A percentile compares a stretch with the other conserved stretches of the same genome.
Conservation (phyloP, 2,329 filamentous ascomycete species). For the Penicillium thymicola region DNA sequence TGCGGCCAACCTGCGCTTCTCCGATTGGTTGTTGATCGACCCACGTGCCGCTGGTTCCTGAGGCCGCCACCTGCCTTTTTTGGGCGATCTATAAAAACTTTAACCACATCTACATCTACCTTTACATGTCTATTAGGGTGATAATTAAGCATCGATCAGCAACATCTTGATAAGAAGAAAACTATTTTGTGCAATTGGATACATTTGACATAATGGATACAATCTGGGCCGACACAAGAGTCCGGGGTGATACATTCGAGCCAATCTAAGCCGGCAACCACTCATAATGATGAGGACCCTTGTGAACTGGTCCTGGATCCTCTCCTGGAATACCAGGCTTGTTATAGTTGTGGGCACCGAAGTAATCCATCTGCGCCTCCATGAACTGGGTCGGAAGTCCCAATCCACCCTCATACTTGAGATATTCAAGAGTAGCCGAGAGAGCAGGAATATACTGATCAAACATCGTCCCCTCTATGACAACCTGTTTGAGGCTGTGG, state of each 20-base stretch:
- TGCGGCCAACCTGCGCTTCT: conserved; percentile 8
- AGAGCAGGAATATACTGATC: conserved; percentile 62
- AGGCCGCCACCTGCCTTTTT: conserved; percentile 18
- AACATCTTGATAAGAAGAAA: neutral
- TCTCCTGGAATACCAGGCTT: conserved; percentile 50
- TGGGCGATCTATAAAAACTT: conserved; percentile 3
- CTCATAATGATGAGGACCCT: conserved; percentile 62
- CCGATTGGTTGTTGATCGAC: conserved; percentile 23
- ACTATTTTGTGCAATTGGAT: neutral
- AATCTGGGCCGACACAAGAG: neutral
- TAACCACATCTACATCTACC: neutral
- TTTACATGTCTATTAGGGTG: neutral
- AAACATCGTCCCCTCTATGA: conserved; percentile 52
- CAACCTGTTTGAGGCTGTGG: conserved; percentile 53
- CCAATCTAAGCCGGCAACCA: conserved; percentile 49
- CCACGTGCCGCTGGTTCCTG: conserved; percentile 24
- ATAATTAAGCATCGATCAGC: neutral
- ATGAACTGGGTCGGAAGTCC: conserved; percentile 66
- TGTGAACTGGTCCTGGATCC: conserved; percentile 50
- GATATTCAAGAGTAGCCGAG: conserved; percentile 62
- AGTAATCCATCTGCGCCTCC: conserved; percentile 69
- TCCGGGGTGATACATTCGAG: neutral
- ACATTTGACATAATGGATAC: neutral
- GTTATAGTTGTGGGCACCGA: conserved; percentile 66
- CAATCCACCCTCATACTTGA: conserved; percentile 61